Percentiles rank a stretch among this genome's conserved stretches.
These are phyloP conservation scores for Phaeosphaeria sp. DNA, from an alignment of 2,329 filamentous ascomycete genomes.

Conservation along the genomic window DNA sequence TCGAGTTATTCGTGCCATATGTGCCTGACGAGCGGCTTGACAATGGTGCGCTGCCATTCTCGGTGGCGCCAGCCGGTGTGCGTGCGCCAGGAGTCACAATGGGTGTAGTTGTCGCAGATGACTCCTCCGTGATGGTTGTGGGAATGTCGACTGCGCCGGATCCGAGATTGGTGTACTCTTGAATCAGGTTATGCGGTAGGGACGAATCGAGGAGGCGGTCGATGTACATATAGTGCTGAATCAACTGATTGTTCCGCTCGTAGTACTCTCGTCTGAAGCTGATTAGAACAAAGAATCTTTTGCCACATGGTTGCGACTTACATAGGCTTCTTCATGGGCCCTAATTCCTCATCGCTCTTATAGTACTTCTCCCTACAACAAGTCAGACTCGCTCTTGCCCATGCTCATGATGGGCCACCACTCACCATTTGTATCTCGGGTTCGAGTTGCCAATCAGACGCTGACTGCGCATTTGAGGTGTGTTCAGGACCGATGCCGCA, in stretches of 20 bases:
- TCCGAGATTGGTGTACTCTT: slow-evolving; percentile 78
- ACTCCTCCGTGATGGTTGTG: slow-evolving; percentile 77
- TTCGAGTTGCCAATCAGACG: slow-evolving; percentile 88
- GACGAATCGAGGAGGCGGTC: slow-evolving; percentile 89
- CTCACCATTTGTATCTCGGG: slow-evolving; percentile 77
- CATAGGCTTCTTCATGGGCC: slow-evolving; percentile 73
- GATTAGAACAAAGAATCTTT: slow-evolving; percentile 8
- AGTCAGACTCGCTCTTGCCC: background rate
- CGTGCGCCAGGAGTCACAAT: slow-evolving; percentile 19
- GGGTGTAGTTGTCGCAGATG: slow-evolving; percentile 35
- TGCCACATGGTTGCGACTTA: slow-evolving; percentile 40
- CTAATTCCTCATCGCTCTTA: slow-evolving; percentile 78
- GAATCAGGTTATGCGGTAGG: slow-evolving; percentile 87
- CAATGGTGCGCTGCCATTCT: slow-evolving; percentile 18
- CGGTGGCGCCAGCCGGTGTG: slow-evolving; percentile 24
- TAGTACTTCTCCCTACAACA: slow-evolving; percentile 73
- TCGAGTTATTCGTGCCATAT: slow-evolving; percentile 35
- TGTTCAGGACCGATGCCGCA: slow-evolving; percentile 53
- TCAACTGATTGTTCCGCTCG: slow-evolving; percentile 83
- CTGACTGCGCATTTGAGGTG: slow-evolving; percentile 78
- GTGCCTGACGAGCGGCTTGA: slow-evolving; percentile 33
- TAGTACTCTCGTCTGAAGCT: slow-evolving; percentile 75
- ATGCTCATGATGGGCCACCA: background rate
- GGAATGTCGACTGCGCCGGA: slow-evolving; percentile 68
- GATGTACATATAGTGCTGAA: slow-evolving; percentile 93